Evolutionary conservation across 2,329 filamentous ascomycete genomes (phyloP).

Genomic region (Arthrobotrys entomopaga): DNA sequence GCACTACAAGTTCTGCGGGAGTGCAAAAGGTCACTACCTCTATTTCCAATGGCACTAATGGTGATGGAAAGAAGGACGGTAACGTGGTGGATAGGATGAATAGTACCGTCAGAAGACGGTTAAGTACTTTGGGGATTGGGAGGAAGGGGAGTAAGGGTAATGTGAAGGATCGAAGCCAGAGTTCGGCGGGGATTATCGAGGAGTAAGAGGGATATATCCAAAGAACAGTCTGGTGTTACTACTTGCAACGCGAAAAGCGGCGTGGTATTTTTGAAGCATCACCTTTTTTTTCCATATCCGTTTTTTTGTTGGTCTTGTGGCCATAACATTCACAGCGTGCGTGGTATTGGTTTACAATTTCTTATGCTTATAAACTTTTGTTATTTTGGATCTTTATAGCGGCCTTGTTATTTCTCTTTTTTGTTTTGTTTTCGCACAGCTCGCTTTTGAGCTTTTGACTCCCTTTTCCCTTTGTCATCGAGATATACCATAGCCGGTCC

Average conservation of each 20-base stretch:
- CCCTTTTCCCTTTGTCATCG: not conserved
- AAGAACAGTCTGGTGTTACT: not conserved
- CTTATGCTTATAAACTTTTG: slow-evolving; percentile 6
- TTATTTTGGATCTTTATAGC: slow-evolving; percentile 5
- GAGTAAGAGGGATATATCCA: slow-evolving; percentile 35
- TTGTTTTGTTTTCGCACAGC: slow-evolving; percentile 15
- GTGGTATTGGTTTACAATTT: slow-evolving; percentile 12
- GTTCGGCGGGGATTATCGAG: slow-evolving; percentile 39
- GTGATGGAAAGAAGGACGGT: slow-evolving; percentile 50
- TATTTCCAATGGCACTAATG: slow-evolving; percentile 22
- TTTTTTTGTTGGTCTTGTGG: not conserved
- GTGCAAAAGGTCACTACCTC: slow-evolving; percentile 47
- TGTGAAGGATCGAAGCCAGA: slow-evolving; percentile 56
- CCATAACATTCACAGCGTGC: not conserved
- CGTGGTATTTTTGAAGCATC: slow-evolving; percentile 36
- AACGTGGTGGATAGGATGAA: slow-evolving; percentile 62
- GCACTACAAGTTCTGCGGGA: slow-evolving; percentile 51
- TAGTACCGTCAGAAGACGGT: slow-evolving; percentile 77
- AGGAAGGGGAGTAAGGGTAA: slow-evolving; percentile 61
- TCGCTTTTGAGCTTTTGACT: not conserved
- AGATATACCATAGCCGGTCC: slow-evolving; percentile 43
- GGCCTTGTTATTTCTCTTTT: slow-evolving; percentile 17
- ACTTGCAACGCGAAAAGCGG: slow-evolving; percentile 21
- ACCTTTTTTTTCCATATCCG: not conserved
- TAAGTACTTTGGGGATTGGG: slow-evolving; percentile 80